phyloP scores from a whole-genome alignment of 495 filamentous ascomycete genomes.

The Tuber borchii region DNA sequence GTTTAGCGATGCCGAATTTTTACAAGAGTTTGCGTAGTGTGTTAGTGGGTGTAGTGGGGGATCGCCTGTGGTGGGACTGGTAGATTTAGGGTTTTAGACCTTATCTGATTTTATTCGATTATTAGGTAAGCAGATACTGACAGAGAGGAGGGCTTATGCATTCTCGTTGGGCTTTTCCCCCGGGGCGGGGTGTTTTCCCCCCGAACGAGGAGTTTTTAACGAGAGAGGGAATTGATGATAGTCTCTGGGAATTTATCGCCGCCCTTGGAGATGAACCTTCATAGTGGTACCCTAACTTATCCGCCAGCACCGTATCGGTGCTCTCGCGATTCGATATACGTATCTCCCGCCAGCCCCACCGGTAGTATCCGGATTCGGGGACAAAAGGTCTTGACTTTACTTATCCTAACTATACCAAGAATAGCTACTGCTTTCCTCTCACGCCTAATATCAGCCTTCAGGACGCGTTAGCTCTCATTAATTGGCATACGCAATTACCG shows the following conservation, averaged over 20 bases:
- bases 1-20: conserved; percentile 31
- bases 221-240: neutral
- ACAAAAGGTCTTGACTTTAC: too few relatives aligned
- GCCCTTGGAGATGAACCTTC: neutral
- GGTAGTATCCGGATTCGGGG: too few relatives aligned
- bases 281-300: too few relatives aligned
- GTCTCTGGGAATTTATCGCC: neutral
- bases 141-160: neutral
- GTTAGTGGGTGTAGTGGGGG: neutral
- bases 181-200: neutral
- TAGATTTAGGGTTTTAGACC: conserved; percentile 14
- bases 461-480: too few relatives aligned
- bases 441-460: too few relatives aligned
- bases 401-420: too few relatives aligned
- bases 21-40: conserved; percentile 16
- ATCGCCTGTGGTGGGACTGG: conserved; percentile 12
- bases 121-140: neutral
- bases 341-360: too few relatives aligned
- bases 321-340: too few relatives aligned
- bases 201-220: neutral
- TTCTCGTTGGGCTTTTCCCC: neutral
- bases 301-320: too few relatives aligned
- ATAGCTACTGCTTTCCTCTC: too few relatives aligned
- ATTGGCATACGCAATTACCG: too few relatives aligned
- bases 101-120: conserved; percentile 1